Base-by-base conservation (phyloP, 371 early-diverging fungal species). In the Lichtheimia corymbifera region DNA sequence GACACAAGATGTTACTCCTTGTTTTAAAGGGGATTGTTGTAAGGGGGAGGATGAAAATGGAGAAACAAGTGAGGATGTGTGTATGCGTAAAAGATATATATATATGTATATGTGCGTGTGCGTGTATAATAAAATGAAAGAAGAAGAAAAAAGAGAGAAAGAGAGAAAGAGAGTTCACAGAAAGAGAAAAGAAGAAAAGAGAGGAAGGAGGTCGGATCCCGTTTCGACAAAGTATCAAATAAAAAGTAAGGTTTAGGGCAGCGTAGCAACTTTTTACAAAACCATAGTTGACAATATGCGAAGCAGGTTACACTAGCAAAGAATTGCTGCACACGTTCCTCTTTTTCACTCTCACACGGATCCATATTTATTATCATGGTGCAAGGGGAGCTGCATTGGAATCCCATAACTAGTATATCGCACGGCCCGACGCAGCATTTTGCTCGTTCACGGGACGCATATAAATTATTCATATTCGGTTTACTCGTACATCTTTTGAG, bases 401-500 rank as follows among this genome's bases (percentile, higher is more conserved):
- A 35, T 35, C 35, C 35, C 35, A 35, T 35, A 35, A 35, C 35
- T 35, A 35, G 35, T 35, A 35, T 35, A 35, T 35, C 35, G 35
- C 35, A 35, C 35, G 35, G 35, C 35, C 35, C 35, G 35, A 35
- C 35, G 35, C 35, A 35, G 2, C 35, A 35, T 35, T 28, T 35
- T 35, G 35, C 35, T 35, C 11, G 35, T 35, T 35, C 35, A 35
- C 35, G 35, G 11, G 35, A 35, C 35, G 35, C 35, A 35, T 35
- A 35, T 35, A 35, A 35, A 35, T 35, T 35, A 35, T 35, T 35
- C 35, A 35, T 35, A 35, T 35, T 35, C 35, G 63, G 54, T 40
- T 65, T 71, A 70, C 45, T 78, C 62, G 60, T 78, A 73, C 59
- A 78, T 28, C 47, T 62, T 72, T 54, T 72, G 71, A 54, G 78